Evolutionary conservation across 2,329 filamentous ascomycete genomes (phyloP), one percentile per base, ranked within the genome.

Genomic region (Fusarium hainanense): DNA sequence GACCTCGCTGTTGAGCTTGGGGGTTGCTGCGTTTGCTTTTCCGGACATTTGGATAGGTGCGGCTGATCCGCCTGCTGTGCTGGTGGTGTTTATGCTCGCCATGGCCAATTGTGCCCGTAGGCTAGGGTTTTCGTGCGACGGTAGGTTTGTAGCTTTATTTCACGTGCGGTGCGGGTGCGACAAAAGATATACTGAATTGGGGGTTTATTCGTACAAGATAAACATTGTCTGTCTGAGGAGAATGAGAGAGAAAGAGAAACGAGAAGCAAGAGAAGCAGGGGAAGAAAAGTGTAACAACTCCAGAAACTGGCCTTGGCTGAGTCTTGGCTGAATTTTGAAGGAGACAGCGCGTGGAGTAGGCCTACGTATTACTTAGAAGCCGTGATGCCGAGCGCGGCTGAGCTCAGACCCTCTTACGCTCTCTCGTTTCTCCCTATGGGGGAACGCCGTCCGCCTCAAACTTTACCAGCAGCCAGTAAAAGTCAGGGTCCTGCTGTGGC

Each of bases 1-100:
- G 79, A 88, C 80, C 70, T 86, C 85, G 75, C 82, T 84, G 76
- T 85, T 88, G 70, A 89, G 80, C 74, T 87, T 87, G 11, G 88
- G 87, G 37, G 83, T 82, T 6, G 83, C 87, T 18, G 81, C 83
- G 46, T 81, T 77, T 54, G 83, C 81, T 72, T 91, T 91, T 49
- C 84, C 81, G 44, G 85, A 82, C 23, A 86, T 87, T 68, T 88
- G 88, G 47, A 82, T 81, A 46, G 87, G 86, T 49, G 84, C 81
- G 50, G 81, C 79, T 56, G 83, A 78, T 60, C 76, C 75, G 23
- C 77, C 74, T 62, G 74, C 72, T 75, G 78, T 79, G 74, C 79
- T 78, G 43, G 74, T 71, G 52, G 79, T 69, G 52, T 76, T 75
- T 65, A 76, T 76, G 72, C 82, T 83, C 59, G 81, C 81, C 84